Evolutionary conservation across 768 basidiomycete species (phyloP).

Genomic region (Lactarius psammicola): DNA sequence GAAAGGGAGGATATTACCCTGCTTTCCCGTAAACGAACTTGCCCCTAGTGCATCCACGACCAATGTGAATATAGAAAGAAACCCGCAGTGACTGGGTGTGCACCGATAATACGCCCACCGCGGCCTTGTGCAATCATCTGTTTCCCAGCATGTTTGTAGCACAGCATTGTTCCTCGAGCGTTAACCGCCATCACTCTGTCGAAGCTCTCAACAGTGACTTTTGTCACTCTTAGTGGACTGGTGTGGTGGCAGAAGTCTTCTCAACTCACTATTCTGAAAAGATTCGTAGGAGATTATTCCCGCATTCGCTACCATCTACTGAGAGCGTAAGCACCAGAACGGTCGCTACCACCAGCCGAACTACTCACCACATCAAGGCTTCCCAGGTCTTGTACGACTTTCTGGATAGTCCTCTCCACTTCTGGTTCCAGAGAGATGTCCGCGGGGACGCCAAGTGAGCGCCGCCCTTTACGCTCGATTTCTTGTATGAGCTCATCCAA

Average conservation of each 20-base stretch:
- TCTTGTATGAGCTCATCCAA: constrained; percentile 1
- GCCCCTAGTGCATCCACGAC: constrained; percentile 9
- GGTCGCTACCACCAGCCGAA: not conserved
- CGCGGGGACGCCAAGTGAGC: constrained; percentile 1
- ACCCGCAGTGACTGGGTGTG: not conserved
- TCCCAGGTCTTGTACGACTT: constrained; percentile 15
- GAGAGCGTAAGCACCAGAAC: not conserved
- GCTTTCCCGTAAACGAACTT: constrained; percentile 21
- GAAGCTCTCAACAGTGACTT: constrained; percentile 10
- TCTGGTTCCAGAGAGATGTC: constrained; percentile 21
- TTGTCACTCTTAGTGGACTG: not conserved
- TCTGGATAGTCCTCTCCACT: constrained; percentile 10
- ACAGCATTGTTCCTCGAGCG: constrained; percentile 27
- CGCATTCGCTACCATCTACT: constrained; percentile 28
- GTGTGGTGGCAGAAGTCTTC: no score
- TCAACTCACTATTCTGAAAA: constrained; percentile 12
- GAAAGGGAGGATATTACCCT: not conserved
- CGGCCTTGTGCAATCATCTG: constrained; percentile 29
- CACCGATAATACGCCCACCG: constrained; percentile 28
- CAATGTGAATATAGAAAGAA: not conserved
- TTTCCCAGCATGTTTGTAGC: constrained; percentile 31
- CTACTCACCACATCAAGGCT: constrained; percentile 25
- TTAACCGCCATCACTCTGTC: constrained; percentile 20
- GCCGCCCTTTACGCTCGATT: constrained; percentile 19
- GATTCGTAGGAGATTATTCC: constrained; percentile 1